phyloP scores from a whole-genome alignment of 495 filamentous ascomycete species.

The Neurospora tetrasperma region DNA sequence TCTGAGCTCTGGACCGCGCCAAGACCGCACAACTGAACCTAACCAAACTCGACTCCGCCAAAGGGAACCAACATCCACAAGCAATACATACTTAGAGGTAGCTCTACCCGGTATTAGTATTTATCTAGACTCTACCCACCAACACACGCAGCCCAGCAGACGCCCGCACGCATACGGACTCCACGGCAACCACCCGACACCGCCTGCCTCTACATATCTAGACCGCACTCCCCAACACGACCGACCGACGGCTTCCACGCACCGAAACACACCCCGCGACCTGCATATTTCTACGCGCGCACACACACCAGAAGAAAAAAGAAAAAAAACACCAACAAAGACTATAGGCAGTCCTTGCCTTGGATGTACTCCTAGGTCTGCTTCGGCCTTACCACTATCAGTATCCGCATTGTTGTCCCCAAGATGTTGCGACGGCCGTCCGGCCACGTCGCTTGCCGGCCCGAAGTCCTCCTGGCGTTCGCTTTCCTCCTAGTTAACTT shows the following conservation, averaged over 20 bases:
- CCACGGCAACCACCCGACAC: neutral
- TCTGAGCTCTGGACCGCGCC: neutral
- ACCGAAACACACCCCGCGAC: neutral
- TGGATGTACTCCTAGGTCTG: neutral
- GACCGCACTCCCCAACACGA: neutral
- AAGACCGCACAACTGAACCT: neutral
- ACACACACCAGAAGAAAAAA: neutral
- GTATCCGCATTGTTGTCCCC: slow-evolving; percentile 33
- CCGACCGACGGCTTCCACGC: neutral
- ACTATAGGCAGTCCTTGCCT: neutral
- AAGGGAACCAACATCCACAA: neutral
- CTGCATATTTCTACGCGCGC: neutral
- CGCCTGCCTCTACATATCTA: neutral
- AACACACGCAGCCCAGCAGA: neutral
- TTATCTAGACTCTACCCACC: neutral
- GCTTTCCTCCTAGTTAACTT: slow-evolving; percentile 41
- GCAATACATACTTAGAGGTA: neutral
- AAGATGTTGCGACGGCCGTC: slow-evolving; percentile 48
- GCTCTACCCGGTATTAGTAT: neutral
- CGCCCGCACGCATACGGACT: neutral
- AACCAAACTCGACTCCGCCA: neutral
- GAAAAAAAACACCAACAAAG: neutral
- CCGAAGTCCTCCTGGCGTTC: slow-evolving; percentile 38
- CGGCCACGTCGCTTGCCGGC: slow-evolving; percentile 38
- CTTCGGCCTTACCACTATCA: neutral